Evolutionary conservation across 352 stramenopile genomes (phyloP).

Genomic region (Halophytophthora batemanensis): DNA sequence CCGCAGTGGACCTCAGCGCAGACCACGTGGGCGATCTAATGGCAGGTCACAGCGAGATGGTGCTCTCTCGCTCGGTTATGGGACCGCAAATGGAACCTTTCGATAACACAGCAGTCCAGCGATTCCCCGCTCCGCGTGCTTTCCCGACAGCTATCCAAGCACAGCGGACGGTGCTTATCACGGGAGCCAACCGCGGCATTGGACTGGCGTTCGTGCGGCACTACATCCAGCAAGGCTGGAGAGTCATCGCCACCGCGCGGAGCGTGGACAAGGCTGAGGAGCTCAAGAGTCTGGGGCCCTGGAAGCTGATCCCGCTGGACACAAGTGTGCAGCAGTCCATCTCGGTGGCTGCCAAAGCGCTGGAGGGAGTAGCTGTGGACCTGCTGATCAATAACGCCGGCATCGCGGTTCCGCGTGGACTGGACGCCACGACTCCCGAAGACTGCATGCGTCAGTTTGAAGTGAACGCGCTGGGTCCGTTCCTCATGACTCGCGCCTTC

Average conservation of each 20-base stretch:
- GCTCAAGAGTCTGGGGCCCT: conserved; percentile 14
- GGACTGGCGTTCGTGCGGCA: conserved; percentile 41
- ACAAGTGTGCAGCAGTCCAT: conserved; percentile 32
- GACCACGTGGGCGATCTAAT: conserved; percentile 2
- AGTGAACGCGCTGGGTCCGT: conserved; percentile 52
- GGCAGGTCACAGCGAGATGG: conserved; percentile 9
- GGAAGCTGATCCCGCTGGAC: conserved; percentile 26
- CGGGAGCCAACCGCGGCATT: conserved; percentile 37
- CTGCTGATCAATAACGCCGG: conserved; percentile 67
- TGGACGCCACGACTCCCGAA: conserved; percentile 35
- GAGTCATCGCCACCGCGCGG: conserved; percentile 44
- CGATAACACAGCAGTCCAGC: background rate
- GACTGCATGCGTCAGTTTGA: conserved; percentile 52
- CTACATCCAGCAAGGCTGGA: conserved; percentile 42
- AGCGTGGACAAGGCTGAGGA: conserved; percentile 19
- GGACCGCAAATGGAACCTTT: conserved; percentile 1
- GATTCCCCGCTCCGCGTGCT: background rate
- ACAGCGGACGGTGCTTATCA: conserved; percentile 45
- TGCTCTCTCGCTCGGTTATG: conserved; percentile 4
- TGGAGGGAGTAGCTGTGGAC: conserved; percentile 43
- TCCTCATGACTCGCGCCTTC: conserved; percentile 51
- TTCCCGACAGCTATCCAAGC: too few species aligned
- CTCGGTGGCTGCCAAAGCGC: conserved; percentile 19
- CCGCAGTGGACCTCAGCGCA: conserved; percentile 13
- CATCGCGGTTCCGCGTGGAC: conserved; percentile 15